A percentile compares a stretch with the other conserved stretches of the same genome.
Evolutionary conservation across 2,329 filamentous ascomycete genomes (phyloP).

Genomic region (Fusarium xylarioides): DNA sequence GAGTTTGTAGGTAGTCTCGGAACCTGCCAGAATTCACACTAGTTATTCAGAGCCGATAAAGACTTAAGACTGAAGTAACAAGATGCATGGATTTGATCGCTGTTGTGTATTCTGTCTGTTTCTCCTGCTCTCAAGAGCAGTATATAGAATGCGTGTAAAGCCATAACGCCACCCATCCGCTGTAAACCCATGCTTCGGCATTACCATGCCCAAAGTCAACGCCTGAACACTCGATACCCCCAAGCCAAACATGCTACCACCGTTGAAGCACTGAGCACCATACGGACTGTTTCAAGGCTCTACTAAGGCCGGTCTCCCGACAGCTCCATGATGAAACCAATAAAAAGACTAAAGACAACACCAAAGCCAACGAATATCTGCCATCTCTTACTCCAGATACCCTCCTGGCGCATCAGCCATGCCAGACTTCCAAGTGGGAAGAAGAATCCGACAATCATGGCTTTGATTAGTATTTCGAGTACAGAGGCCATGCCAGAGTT

Average conservation of each 20-base stretch:
- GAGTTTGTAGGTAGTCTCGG: neutral
- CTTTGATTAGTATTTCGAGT: conserved; percentile 86
- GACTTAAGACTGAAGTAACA: no score
- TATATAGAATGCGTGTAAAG: conserved; percentile 6
- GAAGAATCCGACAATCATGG: conserved; percentile 91
- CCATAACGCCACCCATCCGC: neutral
- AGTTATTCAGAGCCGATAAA: neutral
- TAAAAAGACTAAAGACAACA: conserved; percentile 78
- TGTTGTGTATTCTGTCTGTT: neutral
- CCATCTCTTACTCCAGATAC: conserved; percentile 84
- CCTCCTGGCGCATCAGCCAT: conserved; percentile 87
- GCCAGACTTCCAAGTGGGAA: conserved; percentile 88
- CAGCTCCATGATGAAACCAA: conserved; percentile 71
- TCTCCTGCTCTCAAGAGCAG: rapidly evolving
- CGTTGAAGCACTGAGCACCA: neutral
- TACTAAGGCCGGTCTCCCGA: conserved; percentile 47
- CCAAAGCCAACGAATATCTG: conserved; percentile 89
- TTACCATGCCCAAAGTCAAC: conserved; percentile 16
- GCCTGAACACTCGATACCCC: conserved; percentile 57
- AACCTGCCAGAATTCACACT: neutral
- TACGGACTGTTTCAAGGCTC: neutral
- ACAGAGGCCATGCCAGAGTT: conserved; percentile 62
- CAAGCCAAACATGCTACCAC: neutral
- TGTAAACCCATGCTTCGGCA: neutral
- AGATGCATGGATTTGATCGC: neutral